Percentiles rank a stretch among this genome's conserved stretches.
Conservation (phyloP, 2,329 filamentous ascomycete species). For the Coniochaeta prunicola region DNA sequence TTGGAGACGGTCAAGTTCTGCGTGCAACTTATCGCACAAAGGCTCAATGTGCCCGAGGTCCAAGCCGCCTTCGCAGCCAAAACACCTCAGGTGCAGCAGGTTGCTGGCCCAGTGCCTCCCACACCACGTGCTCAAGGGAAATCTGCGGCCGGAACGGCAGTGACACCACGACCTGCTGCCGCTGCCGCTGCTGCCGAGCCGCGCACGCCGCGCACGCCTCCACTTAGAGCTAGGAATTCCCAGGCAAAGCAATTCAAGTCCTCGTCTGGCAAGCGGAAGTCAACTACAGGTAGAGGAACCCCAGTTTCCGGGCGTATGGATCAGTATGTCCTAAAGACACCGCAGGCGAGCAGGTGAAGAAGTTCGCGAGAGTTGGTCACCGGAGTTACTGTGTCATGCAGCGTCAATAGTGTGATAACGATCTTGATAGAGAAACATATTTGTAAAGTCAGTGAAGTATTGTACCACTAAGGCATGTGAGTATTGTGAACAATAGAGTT, state of each 20-base stretch:
- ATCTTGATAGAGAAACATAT: too few species aligned
- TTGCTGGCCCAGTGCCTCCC: neutral
- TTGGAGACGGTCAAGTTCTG: neutral
- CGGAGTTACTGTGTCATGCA: too few species aligned
- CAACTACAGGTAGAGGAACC: neutral
- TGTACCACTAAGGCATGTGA: too few species aligned
- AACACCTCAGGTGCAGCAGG: neutral
- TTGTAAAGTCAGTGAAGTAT: too few species aligned
- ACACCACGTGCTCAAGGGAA: neutral
- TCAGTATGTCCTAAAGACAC: neutral
- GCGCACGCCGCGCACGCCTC: neutral
- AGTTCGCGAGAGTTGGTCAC: neutral
- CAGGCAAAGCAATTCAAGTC: neutral
- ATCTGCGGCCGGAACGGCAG: neutral
- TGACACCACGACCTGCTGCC: neutral
- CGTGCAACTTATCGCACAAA: neutral
- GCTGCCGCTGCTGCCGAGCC: too few species aligned
- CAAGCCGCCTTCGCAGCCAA: neutral
- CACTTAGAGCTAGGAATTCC: neutral
- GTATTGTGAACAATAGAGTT: too few species aligned
- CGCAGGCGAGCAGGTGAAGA: neutral
- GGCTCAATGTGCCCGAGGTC: neutral
- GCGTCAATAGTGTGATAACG: neutral
- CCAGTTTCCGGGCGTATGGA: neutral
- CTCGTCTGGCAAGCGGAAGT: neutral